These are phyloP conservation scores for Vararia minispora DNA, from an alignment of 768 basidiomycete genomes.

Conservation along the genomic window DNA sequence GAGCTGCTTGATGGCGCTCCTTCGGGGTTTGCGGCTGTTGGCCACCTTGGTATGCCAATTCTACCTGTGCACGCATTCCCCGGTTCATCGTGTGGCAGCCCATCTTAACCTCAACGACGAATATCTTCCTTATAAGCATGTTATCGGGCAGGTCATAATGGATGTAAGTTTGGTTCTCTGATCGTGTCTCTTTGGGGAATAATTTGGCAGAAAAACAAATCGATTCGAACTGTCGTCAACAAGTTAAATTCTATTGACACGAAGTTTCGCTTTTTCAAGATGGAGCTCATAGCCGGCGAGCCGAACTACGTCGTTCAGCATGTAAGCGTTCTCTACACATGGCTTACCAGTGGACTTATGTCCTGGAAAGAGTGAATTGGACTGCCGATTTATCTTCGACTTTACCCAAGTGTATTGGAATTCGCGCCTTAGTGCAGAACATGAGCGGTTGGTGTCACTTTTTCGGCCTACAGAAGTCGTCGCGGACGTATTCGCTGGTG, in stretches of 20 bases:
- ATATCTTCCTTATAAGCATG: slow-evolving; percentile 82
- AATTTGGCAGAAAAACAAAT: slow-evolving; percentile 66
- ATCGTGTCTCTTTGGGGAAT: background rate
- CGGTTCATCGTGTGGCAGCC: slow-evolving; percentile 33
- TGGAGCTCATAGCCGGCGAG: slow-evolving; percentile 94
- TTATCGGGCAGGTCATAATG: slow-evolving; percentile 87
- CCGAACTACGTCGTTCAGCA: slow-evolving; percentile 78
- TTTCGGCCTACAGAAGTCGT: slow-evolving; percentile 73
- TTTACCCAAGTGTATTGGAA: slow-evolving; percentile 98
- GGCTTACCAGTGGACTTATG: background rate
- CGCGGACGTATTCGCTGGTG: slow-evolving; percentile 93
- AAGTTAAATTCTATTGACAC: slow-evolving; percentile 81
- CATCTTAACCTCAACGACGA: slow-evolving; percentile 87
- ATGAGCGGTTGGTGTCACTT: slow-evolving; percentile 66
- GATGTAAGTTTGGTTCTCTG: slow-evolving; percentile 46
- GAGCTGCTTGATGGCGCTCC: slow-evolving; percentile 71
- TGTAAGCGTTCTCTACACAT: slow-evolving; percentile 36
- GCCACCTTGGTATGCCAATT: slow-evolving; percentile 74
- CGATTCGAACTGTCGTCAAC: slow-evolving; percentile 84
- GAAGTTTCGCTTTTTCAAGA: slow-evolving; percentile 86
- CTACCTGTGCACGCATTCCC: background rate
- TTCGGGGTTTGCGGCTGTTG: slow-evolving; percentile 76
- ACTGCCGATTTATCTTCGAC: slow-evolving; percentile 86
- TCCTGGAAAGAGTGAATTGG: slow-evolving; percentile 57
- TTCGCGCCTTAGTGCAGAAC: slow-evolving; percentile 86